Evolutionary conservation across 768 basidiomycete genomes (phyloP).

Genomic region (Termitomyces sp.): DNA sequence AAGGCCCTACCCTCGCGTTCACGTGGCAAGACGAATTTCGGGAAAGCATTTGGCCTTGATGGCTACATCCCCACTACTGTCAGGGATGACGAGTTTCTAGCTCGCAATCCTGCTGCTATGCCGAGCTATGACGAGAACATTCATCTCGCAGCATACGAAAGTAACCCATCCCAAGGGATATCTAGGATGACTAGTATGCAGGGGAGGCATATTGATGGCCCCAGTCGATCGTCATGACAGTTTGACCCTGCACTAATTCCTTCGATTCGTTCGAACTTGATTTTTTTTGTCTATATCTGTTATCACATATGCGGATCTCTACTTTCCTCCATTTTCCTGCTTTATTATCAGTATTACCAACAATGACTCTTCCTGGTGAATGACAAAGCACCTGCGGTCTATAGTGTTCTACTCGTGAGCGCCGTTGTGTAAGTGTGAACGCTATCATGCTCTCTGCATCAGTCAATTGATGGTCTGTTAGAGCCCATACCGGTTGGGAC

Average conservation of each 20-base stretch:
- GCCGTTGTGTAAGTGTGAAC: no score
- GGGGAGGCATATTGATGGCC: not conserved
- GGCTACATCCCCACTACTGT: not conserved
- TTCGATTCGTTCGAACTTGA: not conserved
- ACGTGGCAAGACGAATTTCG: conserved; percentile 23
- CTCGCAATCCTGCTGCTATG: conserved; percentile 4
- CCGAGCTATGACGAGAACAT: conserved; percentile 16
- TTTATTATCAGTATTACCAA: not conserved
- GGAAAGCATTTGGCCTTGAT: conserved; percentile 33
- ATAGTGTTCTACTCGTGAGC: no score
- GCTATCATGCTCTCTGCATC: no score
- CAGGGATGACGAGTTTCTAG: conserved; percentile 1
- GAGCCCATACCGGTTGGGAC: no score
- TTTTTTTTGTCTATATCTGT: not conserved
- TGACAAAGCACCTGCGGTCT: no score
- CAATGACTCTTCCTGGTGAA: no score
- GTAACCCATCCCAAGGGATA: not conserved
- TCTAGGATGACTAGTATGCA: not conserved
- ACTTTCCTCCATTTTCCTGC: not conserved
- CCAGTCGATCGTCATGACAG: not conserved
- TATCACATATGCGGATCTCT: not conserved
- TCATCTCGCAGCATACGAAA: conserved; percentile 11
- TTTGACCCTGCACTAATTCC: not conserved
- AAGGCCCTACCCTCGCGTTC: conserved; percentile 21
- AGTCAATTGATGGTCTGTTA: no score